A percentile compares a stretch with the other conserved stretches of the same genome.
Evolutionary conservation across 73 alveolate species (phyloP).

Genomic region (Uronychia setigera): DNA sequence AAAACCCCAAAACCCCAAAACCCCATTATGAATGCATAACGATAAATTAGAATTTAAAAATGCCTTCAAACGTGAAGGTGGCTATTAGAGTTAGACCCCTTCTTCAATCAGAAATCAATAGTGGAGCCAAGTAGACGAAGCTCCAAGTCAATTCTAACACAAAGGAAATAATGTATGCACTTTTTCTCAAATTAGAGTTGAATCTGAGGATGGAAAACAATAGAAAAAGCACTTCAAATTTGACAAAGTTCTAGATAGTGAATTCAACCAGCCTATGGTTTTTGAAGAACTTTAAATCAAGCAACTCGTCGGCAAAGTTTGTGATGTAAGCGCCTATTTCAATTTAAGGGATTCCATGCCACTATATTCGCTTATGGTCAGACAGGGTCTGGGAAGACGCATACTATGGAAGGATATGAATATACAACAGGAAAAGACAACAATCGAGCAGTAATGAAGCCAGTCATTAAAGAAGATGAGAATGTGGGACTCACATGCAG

Average conservation of each 20-base stretch:
- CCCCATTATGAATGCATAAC: constrained; percentile 14
- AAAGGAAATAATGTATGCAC: constrained; percentile 33
- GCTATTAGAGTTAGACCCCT: constrained; percentile 69
- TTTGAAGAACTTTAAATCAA: constrained; percentile 42
- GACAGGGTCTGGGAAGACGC: constrained; percentile 68
- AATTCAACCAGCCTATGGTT: too few relatives aligned
- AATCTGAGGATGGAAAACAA: too few relatives aligned
- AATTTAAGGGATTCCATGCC: constrained; percentile 58
- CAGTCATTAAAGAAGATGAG: constrained; percentile 33
- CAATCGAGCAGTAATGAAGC: constrained; percentile 46
- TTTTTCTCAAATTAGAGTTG: too few relatives aligned
- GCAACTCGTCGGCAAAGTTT: constrained; percentile 33
- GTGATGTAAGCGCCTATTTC: constrained; percentile 17
- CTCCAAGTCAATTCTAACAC: constrained; percentile 18
- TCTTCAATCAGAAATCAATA: constrained; percentile 18
- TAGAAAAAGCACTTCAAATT: constrained; percentile 44
- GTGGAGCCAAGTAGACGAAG: constrained; percentile 25
- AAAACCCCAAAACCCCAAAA: constrained; percentile 45
- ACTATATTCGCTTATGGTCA: constrained; percentile 70
- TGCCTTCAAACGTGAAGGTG: constrained; percentile 65
- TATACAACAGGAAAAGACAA: constrained; percentile 23
- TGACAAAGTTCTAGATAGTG: constrained; percentile 48
- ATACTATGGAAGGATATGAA: constrained; percentile 70
- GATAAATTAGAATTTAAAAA: constrained; percentile 12
- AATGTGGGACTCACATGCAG: constrained; percentile 50